Base-by-base conservation (phyloP, 768 basidiomycete species). In the Russula ochroleuca region DNA sequence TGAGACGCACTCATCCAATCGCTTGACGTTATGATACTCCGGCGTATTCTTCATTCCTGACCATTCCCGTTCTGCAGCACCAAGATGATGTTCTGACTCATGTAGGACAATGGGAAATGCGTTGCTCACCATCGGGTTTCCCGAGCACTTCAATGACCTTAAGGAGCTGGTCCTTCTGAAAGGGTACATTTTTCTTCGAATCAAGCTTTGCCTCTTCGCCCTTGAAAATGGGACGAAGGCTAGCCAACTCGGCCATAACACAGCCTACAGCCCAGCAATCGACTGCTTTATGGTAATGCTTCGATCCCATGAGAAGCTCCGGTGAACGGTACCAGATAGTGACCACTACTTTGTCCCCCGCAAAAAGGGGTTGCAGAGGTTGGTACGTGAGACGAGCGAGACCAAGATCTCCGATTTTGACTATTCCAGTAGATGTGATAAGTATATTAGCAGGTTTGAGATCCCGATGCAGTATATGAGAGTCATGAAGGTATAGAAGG, bases 311-410 rank as follows among this genome's bases (percentile, higher is more conserved):
- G 11, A 99, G 81, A 3, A 99, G 84, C 72, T 99, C 97, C 0
- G 97, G 97, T 8, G 94, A 93, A 57, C 97, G 90, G 73, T 99
- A 99, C 97, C 97, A 98, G 71, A 99, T 98, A 0, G 97, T 99
- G 14, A 99, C 97, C 40, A 98, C 97, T 31, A 99, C 95, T 71
- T 98, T 98, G 76, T 99, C 97, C 17, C 95, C 95, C 0, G 86
- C 86, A 72, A 92, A 94, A 2, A 99, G 79, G 1, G 90, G 88
- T 68, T 97, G 94, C 2, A 99, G 80, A 7, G 97, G 97, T 64
- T 93, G 86, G 71, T 94, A 88, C 62, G 91, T 88, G 35, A 98
- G 81, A 37, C 97, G 83, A 1, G 97, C 97, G 17, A 99, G 84
- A 25, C 97, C 97, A 1, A 98, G 79, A 73, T 99, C 97, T n/a